phyloP scores from a whole-genome alignment of 345 rosid species.

The Kandelia obovata region DNA sequence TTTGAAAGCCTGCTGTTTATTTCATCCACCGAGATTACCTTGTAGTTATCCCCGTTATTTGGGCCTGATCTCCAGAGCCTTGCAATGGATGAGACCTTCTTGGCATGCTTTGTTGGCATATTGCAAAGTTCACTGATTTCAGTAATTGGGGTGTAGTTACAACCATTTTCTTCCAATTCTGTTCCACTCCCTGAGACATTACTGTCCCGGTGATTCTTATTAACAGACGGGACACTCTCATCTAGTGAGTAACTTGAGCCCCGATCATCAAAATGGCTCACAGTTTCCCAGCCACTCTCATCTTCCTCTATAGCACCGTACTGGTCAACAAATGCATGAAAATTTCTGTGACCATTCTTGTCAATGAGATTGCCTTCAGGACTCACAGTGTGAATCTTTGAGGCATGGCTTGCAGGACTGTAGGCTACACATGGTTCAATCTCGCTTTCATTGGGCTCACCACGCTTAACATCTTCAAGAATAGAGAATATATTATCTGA shows the following conservation, averaged over 20 bases:
- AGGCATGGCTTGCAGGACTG: conserved; percentile 47
- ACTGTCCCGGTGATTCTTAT: conserved; percentile 41
- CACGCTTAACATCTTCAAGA: conserved; percentile 57
- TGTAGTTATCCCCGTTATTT: conserved; percentile 56
- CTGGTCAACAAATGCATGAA: conserved; percentile 36
- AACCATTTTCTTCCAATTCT: conserved; percentile 54
- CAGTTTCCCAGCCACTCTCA: conserved; percentile 98
- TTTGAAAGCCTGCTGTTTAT: conserved; percentile 63
- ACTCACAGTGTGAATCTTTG: conserved; percentile 47
- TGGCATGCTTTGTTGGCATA: conserved; percentile 43
- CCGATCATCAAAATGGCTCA: conserved; percentile 78
- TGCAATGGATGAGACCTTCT: conserved; percentile 69
- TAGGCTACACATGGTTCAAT: conserved; percentile 34
- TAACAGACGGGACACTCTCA: conserved; percentile 50
- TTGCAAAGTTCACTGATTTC: conserved; percentile 66
- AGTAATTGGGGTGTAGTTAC: conserved; percentile 50
- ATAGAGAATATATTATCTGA: conserved; percentile 61
- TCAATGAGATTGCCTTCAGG: conserved; percentile 39
- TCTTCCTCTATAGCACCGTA: conserved; percentile 65
- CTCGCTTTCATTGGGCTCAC: conserved; percentile 39
- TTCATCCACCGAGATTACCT: conserved; percentile 64
- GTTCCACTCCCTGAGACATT: conserved; percentile 52
- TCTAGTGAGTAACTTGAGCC: conserved; percentile 72
- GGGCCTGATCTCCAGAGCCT: conserved; percentile 71
- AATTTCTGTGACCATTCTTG: conserved; percentile 38